Evolutionary conservation across 495 filamentous ascomycete species (phyloP).

Genomic region (Podospora didyma): DNA sequence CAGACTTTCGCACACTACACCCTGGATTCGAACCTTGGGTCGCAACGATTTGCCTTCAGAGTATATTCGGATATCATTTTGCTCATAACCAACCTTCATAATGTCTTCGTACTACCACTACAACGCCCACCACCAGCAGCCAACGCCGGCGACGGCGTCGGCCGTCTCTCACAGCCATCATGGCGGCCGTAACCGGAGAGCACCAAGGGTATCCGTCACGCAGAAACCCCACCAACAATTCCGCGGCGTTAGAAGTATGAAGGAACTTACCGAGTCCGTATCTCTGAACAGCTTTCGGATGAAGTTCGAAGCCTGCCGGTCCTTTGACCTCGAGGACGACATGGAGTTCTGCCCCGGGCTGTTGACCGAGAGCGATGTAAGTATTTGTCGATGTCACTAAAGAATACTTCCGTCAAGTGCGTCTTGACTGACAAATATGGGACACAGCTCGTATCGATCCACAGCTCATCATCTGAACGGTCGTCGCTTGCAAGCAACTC

Average conservation of each 20-base stretch:
- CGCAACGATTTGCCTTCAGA: slow-evolving; percentile 17
- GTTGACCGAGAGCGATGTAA: slow-evolving; percentile 93
- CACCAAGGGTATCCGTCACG: slow-evolving; percentile 71
- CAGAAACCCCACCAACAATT: slow-evolving; percentile 85
- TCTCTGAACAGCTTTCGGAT: slow-evolving; percentile 71
- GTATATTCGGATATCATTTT: slow-evolving; percentile 5
- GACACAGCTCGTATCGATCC: slow-evolving; percentile 69
- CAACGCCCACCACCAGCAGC: slow-evolving; percentile 62
- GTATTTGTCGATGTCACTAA: slow-evolving; percentile 37
- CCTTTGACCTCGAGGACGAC: slow-evolving; percentile 96
- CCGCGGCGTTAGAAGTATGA: slow-evolving; percentile 76
- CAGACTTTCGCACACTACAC: slow-evolving; percentile 9
- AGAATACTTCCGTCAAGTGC: neutral
- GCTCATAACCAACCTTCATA: slow-evolving; percentile 26
- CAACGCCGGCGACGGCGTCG: slow-evolving; percentile 49
- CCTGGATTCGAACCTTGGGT: slow-evolving; percentile 23
- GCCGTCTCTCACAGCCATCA: slow-evolving; percentile 70
- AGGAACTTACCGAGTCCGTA: slow-evolving; percentile 78
- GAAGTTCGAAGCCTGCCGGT: slow-evolving; percentile 85
- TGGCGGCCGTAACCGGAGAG: slow-evolving; percentile 81
- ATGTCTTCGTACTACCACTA: slow-evolving; percentile 79
- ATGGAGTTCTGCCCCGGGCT: slow-evolving; percentile 93
- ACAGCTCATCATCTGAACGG: slow-evolving; percentile 89
- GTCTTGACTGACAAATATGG: slow-evolving; percentile 15
- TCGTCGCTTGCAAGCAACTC: slow-evolving; percentile 93